Conservation (phyloP, 148 eudicot genomes). For the Polygonum aviculare region DNA sequence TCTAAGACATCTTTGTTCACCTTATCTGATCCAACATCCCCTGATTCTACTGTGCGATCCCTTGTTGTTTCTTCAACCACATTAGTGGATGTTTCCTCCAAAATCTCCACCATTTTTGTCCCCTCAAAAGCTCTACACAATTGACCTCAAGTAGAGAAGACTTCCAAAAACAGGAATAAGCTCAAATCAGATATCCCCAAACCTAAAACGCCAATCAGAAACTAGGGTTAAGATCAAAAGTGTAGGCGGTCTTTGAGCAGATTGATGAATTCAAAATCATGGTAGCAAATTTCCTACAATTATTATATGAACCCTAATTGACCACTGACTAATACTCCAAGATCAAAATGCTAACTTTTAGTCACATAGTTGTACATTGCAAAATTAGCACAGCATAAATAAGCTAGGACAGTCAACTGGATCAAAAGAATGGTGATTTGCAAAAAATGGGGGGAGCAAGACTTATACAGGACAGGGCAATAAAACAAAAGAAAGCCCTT, state of each 20-base stretch:
- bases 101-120: neutral
- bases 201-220: neutral
- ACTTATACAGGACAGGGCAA: too few relatives aligned
- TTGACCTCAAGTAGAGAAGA: neutral
- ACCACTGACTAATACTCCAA: neutral
- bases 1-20: constrained; percentile 2
- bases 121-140: neutral
- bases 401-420: too few relatives aligned
- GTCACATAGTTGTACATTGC: neutral
- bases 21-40: neutral
- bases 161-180: neutral
- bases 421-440: too few relatives aligned
- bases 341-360: neutral
- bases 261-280: neutral
- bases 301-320: neutral
- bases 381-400: too few relatives aligned
- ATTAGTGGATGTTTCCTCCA: neutral
- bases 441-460: too few relatives aligned
- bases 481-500: neutral
- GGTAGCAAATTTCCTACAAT: neutral
- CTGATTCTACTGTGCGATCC: neutral
- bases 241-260: neutral
- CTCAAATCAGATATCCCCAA: neutral
- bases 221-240: neutral
- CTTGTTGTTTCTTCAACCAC: neutral